Evolutionary conservation across 495 filamentous ascomycete species (phyloP).

Genomic region (Penicillium psychrofluorescens): DNA sequence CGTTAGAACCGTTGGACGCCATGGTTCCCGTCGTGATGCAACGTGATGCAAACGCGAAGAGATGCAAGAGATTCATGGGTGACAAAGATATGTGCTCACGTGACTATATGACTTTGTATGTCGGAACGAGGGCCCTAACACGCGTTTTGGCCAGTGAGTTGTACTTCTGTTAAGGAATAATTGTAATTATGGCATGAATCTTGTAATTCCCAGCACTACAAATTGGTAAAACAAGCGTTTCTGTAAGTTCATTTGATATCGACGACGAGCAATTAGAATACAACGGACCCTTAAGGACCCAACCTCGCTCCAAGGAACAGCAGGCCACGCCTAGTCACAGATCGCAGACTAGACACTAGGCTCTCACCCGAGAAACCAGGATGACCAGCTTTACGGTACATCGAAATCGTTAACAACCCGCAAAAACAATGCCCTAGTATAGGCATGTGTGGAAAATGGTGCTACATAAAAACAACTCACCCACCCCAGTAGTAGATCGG

Average conservation of each 20-base stretch:
- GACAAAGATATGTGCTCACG: too few species aligned
- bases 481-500: slow-evolving; percentile 10
- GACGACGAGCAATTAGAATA: slow-evolving; percentile 11
- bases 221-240: background rate
- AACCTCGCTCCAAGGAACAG: background rate
- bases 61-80: too few species aligned
- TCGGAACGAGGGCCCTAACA: too few species aligned
- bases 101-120: too few species aligned
- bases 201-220: background rate
- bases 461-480: slow-evolving; percentile 26
- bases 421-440: slow-evolving; percentile 7
- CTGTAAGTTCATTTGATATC: slow-evolving; percentile 6
- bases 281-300: slow-evolving; percentile 8
- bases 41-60: background rate
- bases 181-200: too few species aligned
- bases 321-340: too few species aligned
- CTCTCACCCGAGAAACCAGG: too few species aligned
- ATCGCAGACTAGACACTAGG: too few species aligned
- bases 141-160: too few species aligned
- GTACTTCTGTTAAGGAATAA: too few species aligned
- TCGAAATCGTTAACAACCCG: slow-evolving; percentile 26
- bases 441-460: slow-evolving; percentile 14
- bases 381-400: background rate
- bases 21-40: slow-evolving; percentile 20
- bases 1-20: slow-evolving; percentile 16